Evolutionary conservation across 768 basidiomycete genomes (phyloP).

Genomic region (Boletus rex-veris): DNA sequence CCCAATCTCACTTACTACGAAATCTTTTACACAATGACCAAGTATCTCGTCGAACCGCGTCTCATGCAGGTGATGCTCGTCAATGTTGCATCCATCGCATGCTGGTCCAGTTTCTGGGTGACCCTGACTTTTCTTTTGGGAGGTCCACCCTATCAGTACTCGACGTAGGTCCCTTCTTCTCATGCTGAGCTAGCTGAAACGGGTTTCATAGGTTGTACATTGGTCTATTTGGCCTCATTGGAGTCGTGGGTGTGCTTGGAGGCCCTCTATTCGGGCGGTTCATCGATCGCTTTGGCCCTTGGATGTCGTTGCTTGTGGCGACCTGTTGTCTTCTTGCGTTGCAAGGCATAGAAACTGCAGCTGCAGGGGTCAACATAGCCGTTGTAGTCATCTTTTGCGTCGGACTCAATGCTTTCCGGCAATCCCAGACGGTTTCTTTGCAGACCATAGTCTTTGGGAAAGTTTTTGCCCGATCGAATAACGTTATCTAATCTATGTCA

Average conservation of each 20-base stretch:
- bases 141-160: conserved; percentile 36
- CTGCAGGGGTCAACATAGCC: conserved; percentile 36
- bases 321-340: conserved; percentile 26
- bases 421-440: conserved; percentile 37
- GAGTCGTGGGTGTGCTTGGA: conserved; percentile 34
- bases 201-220: conserved; percentile 26
- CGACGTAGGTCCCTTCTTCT: conserved; percentile 21
- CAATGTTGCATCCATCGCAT: conserved; percentile 24
- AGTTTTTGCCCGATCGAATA: neutral
- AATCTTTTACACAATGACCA: conserved; percentile 38
- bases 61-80: conserved; percentile 33
- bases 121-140: conserved; percentile 43
- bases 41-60: conserved; percentile 38
- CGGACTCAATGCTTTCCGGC: conserved; percentile 36
- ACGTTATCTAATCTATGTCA: neutral
- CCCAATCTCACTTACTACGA: conserved; percentile 34
- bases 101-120: conserved; percentile 34
- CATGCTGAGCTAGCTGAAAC: neutral
- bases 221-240: conserved; percentile 48
- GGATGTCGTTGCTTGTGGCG: conserved; percentile 38
- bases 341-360: conserved; percentile 35
- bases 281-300: conserved; percentile 34
- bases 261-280: conserved; percentile 22
- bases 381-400: conserved; percentile 38
- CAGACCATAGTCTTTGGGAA: conserved; percentile 23